These are phyloP conservation scores for Rhododendron vialii DNA, from an alignment of 148 eudicot genomes.

Conservation along the genomic window DNA sequence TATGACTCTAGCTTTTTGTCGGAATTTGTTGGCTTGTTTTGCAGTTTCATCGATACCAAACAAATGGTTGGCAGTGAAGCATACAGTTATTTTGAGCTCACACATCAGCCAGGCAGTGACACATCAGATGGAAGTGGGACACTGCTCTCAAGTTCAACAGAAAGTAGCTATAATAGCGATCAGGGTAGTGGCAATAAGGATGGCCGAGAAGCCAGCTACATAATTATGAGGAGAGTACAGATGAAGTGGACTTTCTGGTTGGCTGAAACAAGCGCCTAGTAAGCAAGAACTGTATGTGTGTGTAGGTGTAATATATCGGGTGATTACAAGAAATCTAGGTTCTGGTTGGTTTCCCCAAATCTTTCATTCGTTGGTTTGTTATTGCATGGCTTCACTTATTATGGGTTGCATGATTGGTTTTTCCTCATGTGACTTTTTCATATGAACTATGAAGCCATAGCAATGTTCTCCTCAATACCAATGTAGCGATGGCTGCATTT, in stretches of 20 bases:
- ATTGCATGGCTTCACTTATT: no score
- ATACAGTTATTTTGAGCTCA: constrained; percentile 22
- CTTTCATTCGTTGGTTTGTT: neutral
- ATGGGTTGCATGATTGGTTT: no score
- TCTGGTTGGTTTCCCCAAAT: neutral
- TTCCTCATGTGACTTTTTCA: no score
- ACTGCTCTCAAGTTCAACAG: constrained; percentile 26
- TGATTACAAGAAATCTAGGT: neutral
- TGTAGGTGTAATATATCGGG: no score
- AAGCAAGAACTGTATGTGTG: neutral
- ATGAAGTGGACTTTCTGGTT: constrained; percentile 37
- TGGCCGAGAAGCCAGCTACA: constrained; percentile 18
- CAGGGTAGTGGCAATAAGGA: constrained; percentile 50
- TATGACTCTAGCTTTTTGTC: neutral
- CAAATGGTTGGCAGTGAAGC: constrained; percentile 42
- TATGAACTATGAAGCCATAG: no score
- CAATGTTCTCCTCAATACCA: no score
- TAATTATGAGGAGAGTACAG: constrained; percentile 48
- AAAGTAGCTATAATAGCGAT: constrained; percentile 46
- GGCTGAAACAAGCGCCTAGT: neutral
- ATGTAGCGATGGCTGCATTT: no score
- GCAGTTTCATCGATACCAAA: constrained; percentile 38
- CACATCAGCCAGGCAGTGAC: constrained; percentile 27
- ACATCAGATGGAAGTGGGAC: constrained; percentile 37
- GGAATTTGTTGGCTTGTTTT: neutral